Base-by-base conservation (phyloP, 805 yeast species). In the Maudiozyma saulgeensis region DNA sequence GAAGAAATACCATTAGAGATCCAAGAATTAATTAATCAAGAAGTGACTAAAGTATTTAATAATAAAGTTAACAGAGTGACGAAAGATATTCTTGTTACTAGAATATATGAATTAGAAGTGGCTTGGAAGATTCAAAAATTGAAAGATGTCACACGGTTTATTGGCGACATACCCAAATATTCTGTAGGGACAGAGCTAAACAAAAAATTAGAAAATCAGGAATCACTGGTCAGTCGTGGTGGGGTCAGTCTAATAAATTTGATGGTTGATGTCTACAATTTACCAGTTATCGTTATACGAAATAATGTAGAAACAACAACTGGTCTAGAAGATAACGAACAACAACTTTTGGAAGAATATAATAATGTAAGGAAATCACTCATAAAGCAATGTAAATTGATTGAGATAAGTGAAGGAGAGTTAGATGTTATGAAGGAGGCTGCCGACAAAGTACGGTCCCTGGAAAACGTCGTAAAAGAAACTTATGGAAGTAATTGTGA, bases 91-190 rank as follows among this genome's bases (percentile, higher is more conserved):
- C 21, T 63, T 8, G 46, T 54, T 2, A 47, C 49, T 23, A 50
- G 49, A 39, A 47, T 62, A 2, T 53, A 53, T 19, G 55, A 60
- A 31, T n/a, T 51, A 16, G 61, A 61, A 47, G 31, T 49, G 6
- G 51, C 54, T 16, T 47, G 51, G 48, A 56, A 51, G 26, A 23
- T 47, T 32, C 44, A 52, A 6, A 57, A 56, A 48, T 40, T 60
- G n/a, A 41, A 51, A 23, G 48, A 51, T 9, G 52, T 61, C 1
- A 51, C 50, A 35, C 58, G 57, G 41, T 18, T 51, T n/a, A 52
- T 60, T 9, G 62, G 63, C n/a, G 66, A 60, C 43, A 47, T 62
- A 34, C 66, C 62, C 2, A 53, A 53, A 18, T 53, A 59, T 41
- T 40, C 54, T 9, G 49, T 62, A 11, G 64, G 64, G 11, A 51